Evolutionary conservation across 345 rosid species (phyloP).

Genomic region (Trapa incisa): DNA sequence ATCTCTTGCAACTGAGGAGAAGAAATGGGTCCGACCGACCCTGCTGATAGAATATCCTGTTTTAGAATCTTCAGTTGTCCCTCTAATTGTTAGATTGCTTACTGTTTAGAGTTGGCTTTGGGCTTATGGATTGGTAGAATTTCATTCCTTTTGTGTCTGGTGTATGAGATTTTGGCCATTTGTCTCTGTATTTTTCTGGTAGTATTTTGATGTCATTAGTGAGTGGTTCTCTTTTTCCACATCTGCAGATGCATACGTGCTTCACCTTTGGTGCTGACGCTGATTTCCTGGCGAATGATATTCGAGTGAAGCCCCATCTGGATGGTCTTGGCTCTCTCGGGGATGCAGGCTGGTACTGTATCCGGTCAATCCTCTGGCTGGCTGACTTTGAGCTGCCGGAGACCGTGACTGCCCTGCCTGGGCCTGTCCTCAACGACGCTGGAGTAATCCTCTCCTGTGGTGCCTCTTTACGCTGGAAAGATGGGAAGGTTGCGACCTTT

Average conservation of each 20-base stretch:
- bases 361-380: slow-evolving; percentile 44
- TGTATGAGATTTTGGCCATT: neutral
- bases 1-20: too few relatives aligned
- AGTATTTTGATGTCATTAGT: neutral
- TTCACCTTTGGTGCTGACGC: slow-evolving; percentile 40
- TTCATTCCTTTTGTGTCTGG: neutral
- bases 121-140: neutral
- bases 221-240: neutral
- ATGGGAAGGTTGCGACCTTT: slow-evolving; percentile 46
- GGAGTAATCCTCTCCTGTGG: slow-evolving; percentile 63
- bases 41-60: neutral
- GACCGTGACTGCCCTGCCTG: slow-evolving; percentile 36
- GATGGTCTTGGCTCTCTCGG: slow-evolving; percentile 81
- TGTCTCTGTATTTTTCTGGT: neutral
- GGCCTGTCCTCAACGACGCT: slow-evolving; percentile 38
- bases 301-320: slow-evolving; percentile 77
- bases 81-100: neutral
- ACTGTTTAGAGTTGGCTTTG: neutral
- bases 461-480: slow-evolving; percentile 59
- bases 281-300: slow-evolving; percentile 47
- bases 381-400: slow-evolving; percentile 55
- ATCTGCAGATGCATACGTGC: slow-evolving; percentile 42
- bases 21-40: too few relatives aligned
- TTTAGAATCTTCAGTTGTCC: neutral
- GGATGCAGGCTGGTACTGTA: slow-evolving; percentile 82